phyloP scores from a whole-genome alignment of 352 stramenopile species.

The Pythium coloratum region DNA sequence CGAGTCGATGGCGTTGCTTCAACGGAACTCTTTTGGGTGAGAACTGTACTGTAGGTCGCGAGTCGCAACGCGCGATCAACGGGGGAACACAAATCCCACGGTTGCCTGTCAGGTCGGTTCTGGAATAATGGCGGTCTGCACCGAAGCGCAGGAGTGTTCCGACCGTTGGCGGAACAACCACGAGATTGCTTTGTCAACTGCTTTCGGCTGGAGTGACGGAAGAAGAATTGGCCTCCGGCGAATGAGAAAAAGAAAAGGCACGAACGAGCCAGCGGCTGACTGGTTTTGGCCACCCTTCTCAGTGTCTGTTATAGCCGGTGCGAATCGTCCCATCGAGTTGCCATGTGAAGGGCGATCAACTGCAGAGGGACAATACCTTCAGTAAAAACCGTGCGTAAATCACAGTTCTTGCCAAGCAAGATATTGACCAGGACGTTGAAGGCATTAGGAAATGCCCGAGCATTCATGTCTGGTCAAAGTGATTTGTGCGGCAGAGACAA shows the following conservation, averaged over 20 bases:
- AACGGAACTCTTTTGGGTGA: not conserved
- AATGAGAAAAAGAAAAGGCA: not conserved
- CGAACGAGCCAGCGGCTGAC: not conserved
- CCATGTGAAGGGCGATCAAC: too few relatives aligned
- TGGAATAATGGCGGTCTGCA: not conserved
- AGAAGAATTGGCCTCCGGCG: not conserved
- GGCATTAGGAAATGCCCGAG: not conserved
- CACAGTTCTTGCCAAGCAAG: not conserved
- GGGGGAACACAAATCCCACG: not conserved
- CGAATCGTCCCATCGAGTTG: not conserved
- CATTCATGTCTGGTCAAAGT: not conserved
- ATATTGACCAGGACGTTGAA: not conserved
- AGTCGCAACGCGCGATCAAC: not conserved
- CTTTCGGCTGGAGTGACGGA: not conserved
- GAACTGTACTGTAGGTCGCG: not conserved
- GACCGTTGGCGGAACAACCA: not conserved
- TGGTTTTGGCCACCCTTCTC: not conserved
- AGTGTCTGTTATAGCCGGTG: not conserved
- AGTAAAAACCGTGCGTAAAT: not conserved
- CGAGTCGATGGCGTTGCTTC: not conserved
- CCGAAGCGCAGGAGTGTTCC: not conserved
- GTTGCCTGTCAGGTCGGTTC: constrained; percentile 1
- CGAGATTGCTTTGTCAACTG: not conserved
- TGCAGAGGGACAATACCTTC: too few relatives aligned
- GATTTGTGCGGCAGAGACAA: not conserved